Conservation (phyloP, 352 stramenopile genomes). For the Thraustochytrium sp. region DNA sequence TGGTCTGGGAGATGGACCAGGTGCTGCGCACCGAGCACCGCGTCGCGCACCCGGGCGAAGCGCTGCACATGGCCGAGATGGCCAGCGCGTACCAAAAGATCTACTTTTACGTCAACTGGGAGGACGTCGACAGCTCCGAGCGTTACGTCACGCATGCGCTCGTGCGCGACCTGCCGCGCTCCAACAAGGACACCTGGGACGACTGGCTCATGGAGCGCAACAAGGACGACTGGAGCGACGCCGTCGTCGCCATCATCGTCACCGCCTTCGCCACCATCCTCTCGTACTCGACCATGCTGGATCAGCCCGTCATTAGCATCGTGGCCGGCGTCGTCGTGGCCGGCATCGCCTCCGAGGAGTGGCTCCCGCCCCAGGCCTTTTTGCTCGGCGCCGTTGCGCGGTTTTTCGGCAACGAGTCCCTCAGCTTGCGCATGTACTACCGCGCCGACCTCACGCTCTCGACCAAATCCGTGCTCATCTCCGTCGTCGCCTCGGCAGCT, state of each 20-base stretch:
- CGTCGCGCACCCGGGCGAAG: not conserved
- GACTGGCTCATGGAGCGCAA: not conserved
- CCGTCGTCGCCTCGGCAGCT: not conserved
- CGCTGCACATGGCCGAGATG: not conserved
- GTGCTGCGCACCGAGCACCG: not conserved
- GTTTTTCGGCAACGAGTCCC: constrained; percentile 22
- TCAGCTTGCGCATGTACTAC: constrained; percentile 33
- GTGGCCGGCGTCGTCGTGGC: constrained; percentile 16
- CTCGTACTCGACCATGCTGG: not conserved
- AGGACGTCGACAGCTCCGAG: no score
- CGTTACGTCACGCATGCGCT: not conserved
- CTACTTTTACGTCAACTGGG: constrained; percentile 5
- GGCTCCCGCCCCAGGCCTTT: constrained; percentile 1
- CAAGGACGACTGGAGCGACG: not conserved
- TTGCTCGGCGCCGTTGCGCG: not conserved
- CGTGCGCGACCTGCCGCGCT: not conserved
- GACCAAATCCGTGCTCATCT: constrained; percentile 28
- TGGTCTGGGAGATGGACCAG: not conserved
- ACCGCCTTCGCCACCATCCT: not conserved
- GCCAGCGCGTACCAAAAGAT: not conserved
- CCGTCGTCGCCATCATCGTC: not conserved
- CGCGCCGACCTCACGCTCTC: constrained; percentile 22
- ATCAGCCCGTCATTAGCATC: not conserved
- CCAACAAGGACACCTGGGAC: not conserved
- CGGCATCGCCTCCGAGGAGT: constrained; percentile 26